A percentile compares a stretch with the other conserved stretches of the same genome.
Conservation (phyloP, 139 green algal species). For the Mychonastes homosphaera region DNA sequence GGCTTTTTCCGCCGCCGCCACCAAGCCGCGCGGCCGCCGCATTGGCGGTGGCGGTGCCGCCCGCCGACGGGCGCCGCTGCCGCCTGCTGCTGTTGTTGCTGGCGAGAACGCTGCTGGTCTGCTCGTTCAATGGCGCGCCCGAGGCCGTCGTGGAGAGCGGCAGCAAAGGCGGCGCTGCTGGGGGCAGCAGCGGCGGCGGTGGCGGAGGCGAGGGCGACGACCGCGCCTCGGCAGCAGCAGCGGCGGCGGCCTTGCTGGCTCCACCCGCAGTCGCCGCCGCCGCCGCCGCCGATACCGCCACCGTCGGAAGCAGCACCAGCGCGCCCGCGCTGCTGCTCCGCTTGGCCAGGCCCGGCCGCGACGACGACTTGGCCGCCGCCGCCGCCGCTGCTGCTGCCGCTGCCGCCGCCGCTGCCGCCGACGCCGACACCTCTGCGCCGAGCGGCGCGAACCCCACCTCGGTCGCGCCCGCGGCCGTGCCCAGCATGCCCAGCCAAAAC, state of each 20-base stretch:
- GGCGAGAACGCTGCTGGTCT: no score
- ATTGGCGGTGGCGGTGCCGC: no score
- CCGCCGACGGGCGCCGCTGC: no score
- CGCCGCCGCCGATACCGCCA: neutral
- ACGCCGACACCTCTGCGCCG: neutral
- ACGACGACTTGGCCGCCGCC: neutral
- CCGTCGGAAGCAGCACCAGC: neutral
- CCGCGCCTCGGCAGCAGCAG: neutral
- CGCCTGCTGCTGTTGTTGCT: no score
- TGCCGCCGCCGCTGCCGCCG: neutral
- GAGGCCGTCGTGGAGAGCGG: no score
- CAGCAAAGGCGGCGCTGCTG: no score
- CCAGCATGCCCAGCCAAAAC: conserved; percentile 26
- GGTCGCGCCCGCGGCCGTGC: neutral
- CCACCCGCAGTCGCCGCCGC: neutral
- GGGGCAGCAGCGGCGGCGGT: no score
- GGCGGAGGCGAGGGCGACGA: no score
- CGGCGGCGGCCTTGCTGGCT: neutral
- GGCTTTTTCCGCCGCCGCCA: no score
- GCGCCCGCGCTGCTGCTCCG: no score
- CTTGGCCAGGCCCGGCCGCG: neutral
- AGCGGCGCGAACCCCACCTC: neutral
- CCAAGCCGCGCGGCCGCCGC: no score
- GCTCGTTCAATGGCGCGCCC: no score
- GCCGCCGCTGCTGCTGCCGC: neutral